These are phyloP conservation scores for Rosa multiflora DNA, from an alignment of 306 rosid genomes.

Conservation along the genomic window DNA sequence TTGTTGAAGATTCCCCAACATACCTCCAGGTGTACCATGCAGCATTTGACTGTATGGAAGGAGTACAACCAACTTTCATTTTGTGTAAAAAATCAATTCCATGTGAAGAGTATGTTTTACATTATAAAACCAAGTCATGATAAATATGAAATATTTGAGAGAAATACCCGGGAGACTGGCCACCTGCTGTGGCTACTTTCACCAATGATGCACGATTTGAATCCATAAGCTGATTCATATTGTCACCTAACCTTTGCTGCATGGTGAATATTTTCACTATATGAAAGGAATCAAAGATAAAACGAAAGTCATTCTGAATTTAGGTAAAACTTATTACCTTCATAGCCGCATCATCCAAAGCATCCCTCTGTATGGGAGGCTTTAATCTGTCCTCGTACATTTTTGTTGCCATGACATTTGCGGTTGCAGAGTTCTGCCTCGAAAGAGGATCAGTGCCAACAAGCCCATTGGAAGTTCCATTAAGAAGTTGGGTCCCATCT, in stretches of 20 bases:
- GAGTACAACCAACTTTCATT: constrained; percentile 26
- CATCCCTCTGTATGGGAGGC: constrained; percentile 49
- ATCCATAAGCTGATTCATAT: constrained; percentile 42
- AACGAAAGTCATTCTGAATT: constrained; percentile 18
- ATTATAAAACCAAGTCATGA: constrained; percentile 16
- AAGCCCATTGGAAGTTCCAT: constrained; percentile 35
- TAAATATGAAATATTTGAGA: constrained; percentile 10
- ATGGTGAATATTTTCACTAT: constrained; percentile 22
- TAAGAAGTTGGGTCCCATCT: constrained; percentile 39
- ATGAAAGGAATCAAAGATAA: constrained; percentile 10
- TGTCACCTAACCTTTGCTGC: constrained; percentile 55
- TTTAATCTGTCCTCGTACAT: constrained; percentile 47
- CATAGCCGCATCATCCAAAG: constrained; percentile 40
- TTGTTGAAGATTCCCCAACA: constrained; percentile 42
- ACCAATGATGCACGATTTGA: constrained; percentile 39
- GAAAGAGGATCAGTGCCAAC: constrained; percentile 38
- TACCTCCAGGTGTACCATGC: constrained; percentile 39
- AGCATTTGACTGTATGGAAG: constrained; percentile 52
- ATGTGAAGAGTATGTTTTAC: background rate
- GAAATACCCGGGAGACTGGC: constrained; percentile 62
- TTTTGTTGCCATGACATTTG: constrained; percentile 43
- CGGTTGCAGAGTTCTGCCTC: constrained; percentile 48
- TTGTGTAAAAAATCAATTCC: constrained; percentile 17
- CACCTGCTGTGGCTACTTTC: constrained; percentile 44
- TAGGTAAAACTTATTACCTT: constrained; percentile 43